These are phyloP conservation scores for Parachaetomium inaequale DNA, from an alignment of 495 filamentous ascomycete species.

Conservation along the genomic window DNA sequence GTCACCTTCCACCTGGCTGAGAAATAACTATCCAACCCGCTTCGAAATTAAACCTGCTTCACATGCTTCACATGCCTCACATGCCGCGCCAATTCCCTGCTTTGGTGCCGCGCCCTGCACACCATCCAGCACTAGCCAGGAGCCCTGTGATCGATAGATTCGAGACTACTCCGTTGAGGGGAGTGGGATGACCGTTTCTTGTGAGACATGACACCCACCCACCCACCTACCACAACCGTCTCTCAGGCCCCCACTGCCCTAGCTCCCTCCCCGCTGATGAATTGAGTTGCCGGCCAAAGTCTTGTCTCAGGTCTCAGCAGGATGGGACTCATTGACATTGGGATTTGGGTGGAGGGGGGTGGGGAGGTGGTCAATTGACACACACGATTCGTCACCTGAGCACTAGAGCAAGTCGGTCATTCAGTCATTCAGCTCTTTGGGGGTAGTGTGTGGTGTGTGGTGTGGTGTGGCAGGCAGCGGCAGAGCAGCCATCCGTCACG, in stretches of 20 bases:
- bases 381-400: constrained; percentile 10
- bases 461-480: not conserved
- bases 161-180: not conserved
- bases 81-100: not conserved
- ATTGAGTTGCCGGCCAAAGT: not conserved
- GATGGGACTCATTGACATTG: not conserved
- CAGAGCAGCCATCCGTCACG: not conserved
- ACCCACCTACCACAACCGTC: not conserved
- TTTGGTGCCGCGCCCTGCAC: not conserved
- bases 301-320: not conserved
- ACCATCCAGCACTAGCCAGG: not conserved
- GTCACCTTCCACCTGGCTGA: not conserved
- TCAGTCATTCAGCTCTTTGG: constrained; percentile 1
- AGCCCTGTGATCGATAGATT: not conserved
- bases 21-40: not conserved
- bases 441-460: not conserved
- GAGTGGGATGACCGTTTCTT: not conserved
- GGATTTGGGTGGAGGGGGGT: not conserved
- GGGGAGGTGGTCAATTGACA: constrained; percentile 7
- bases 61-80: not conserved
- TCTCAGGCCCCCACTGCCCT: not conserved
- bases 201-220: not conserved
- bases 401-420: too few relatives aligned
- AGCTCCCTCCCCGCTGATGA: not conserved
- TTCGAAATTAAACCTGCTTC: not conserved